phyloP scores from a whole-genome alignment of 1,284 basidiomycete species.

The Cutaneotrichosporon cyanovorans region DNA sequence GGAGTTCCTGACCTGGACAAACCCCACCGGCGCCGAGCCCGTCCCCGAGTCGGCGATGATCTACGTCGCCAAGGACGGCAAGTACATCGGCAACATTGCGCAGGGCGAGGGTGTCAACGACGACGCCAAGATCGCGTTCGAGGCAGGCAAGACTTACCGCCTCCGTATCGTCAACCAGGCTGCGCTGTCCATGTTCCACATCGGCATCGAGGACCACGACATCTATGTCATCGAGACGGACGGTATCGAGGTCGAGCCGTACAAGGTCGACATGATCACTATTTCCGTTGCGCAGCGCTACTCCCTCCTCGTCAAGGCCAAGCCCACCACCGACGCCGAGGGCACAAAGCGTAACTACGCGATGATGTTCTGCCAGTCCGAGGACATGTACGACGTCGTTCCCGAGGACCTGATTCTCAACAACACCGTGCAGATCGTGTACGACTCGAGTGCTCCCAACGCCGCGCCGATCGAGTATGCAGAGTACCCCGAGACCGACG shows the following conservation, averaged over 20 bases:
- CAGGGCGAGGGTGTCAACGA: conserved; percentile 57
- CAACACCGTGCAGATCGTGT: conserved; percentile 65
- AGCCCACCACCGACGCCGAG: conserved; percentile 49
- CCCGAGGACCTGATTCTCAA: conserved; percentile 67
- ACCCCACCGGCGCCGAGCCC: conserved; percentile 80
- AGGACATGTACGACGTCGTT: conserved; percentile 63
- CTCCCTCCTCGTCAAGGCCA: conserved; percentile 80
- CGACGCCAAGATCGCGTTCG: conserved; percentile 73
- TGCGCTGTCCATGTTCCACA: conserved; percentile 57
- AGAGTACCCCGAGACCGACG: conserved; percentile 35
- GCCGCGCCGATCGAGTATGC: conserved; percentile 3
- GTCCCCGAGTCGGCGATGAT: conserved; percentile 76
- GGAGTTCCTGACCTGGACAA: conserved; percentile 62
- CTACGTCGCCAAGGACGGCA: conserved; percentile 63
- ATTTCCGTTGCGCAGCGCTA: conserved; percentile 87
- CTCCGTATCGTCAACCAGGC: conserved; percentile 71
- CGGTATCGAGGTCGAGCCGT: conserved; percentile 71
- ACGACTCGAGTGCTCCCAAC: conserved; percentile 36
- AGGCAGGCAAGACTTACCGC: conserved; percentile 64
- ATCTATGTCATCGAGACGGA: conserved; percentile 87
- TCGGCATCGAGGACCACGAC: conserved; percentile 85
- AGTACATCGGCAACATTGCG: conserved; percentile 54
- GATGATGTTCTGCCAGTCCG: conserved; percentile 82
- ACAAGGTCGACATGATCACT: conserved; percentile 60
- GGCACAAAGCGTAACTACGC: conserved; percentile 76